Evolutionary conservation across 2,329 filamentous ascomycete species (phyloP).

Genomic region (Epichloe gansuensis): DNA sequence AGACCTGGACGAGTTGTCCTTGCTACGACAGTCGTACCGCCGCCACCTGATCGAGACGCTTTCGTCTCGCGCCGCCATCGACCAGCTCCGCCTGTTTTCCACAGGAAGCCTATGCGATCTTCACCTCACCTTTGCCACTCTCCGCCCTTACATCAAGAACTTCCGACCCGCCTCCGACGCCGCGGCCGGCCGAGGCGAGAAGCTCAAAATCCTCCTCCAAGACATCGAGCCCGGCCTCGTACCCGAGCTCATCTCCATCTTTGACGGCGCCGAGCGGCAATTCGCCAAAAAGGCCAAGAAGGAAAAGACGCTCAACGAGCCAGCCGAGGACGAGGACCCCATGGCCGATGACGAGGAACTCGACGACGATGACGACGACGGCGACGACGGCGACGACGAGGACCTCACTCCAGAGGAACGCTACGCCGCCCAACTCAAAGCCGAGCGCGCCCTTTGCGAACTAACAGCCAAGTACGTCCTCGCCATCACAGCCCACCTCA

Average conservation of each 20-base stretch:
- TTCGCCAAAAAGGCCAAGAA: conserved; percentile 60
- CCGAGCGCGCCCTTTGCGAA: conserved; percentile 78
- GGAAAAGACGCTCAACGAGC: conserved; percentile 43
- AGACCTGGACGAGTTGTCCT: conserved; percentile 48
- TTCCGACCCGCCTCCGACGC: conserved; percentile 16
- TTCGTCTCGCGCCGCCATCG: conserved; percentile 55
- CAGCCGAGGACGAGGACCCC: conserved; percentile 62
- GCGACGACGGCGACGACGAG: conserved; percentile 43
- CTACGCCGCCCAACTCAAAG: conserved; percentile 54
- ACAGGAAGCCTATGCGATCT: conserved; percentile 72
- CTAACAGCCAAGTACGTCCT: conserved; percentile 76
- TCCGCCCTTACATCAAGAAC: conserved; percentile 44
- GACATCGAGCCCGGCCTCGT: conserved; percentile 52
- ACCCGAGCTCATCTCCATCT: conserved; percentile 62
- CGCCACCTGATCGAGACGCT: conserved; percentile 55
- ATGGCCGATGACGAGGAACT: conserved; percentile 47
- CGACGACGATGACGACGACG: conserved; percentile 38
- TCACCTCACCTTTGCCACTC: conserved; percentile 64
- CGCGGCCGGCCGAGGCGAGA: conserved; percentile 15
- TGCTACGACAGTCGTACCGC: conserved; percentile 44
- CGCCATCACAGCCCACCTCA: conserved; percentile 59
- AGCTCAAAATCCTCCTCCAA: conserved; percentile 41
- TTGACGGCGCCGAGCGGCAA: conserved; percentile 62
- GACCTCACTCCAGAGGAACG: conserved; percentile 44
- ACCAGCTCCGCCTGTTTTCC: conserved; percentile 65